Base-by-base conservation (phyloP, 352 stramenopile species). In the Pythium vanterpoolii region DNA sequence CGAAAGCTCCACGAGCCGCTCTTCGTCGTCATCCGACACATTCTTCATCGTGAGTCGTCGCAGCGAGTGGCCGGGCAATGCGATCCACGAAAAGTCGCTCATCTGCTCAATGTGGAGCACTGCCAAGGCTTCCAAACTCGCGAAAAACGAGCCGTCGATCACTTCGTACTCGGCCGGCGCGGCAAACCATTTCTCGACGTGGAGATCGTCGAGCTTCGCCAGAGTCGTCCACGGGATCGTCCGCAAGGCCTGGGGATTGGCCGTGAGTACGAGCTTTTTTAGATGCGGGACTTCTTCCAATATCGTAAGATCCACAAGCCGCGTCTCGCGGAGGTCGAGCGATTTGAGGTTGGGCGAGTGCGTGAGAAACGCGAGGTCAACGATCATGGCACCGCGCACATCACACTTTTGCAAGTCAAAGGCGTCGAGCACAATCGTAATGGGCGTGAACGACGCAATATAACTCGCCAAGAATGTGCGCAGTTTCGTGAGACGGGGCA, bases 11-110 rank as follows among this genome's bases (percentile, higher is more conserved):
- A 61, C 4, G 21, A 66, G 51, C 4, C 40, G 59, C 19, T 66
- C 59, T 57, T 66, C 59, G 30, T 66, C 59, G 38, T 66, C 43
- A n/a, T 66, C 59, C 1, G 44, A 18, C 24, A 61, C 59, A 5
- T 19, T 40, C 51, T 66, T 66, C 31, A 66, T 56, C 44, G 51
- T 66, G 26, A 66, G 50, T n/a, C 59, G 59, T 31, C 45, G 46
- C 28, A 66, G 59, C 7, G 50, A 61, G 13, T 18, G 51, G 28
- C 51, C 47, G 13, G 59, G 59, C 11, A 61, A 24, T 9, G 31
- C 50, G 31, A 61, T 66, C 59, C 59, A 66, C 23, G 59, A 66
- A 52, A 66, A 66, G 38, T 66, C 59, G 44, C 59, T 66, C 50
- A 66, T 60, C 34, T 66, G 59, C 59, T 66, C 59, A 27, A 66